A percentile compares a stretch with the other conserved stretches of the same genome.
Evolutionary conservation across 495 filamentous ascomycete genomes (phyloP).

Genomic region (Daldinia decipiens): DNA sequence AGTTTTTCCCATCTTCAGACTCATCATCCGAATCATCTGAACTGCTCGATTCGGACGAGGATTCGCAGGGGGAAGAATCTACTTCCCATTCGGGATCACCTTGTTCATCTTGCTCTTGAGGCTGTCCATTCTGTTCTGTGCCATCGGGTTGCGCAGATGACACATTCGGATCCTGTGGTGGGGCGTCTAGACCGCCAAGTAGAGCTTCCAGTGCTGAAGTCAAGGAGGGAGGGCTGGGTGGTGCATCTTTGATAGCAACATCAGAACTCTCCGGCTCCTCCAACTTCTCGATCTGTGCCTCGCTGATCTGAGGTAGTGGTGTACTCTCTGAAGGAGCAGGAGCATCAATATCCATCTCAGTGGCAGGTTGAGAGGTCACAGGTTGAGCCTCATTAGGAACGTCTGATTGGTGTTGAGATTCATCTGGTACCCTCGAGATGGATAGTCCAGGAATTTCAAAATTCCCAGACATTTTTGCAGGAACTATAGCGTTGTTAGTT

Average conservation of each 20-base stretch:
- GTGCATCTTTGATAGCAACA: conserved; percentile 28
- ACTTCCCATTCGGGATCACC: conserved; percentile 63
- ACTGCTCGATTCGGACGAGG: conserved; percentile 61
- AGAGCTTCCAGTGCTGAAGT: conserved; percentile 60
- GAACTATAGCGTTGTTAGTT: conserved; percentile 1
- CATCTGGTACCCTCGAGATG: conserved; percentile 13
- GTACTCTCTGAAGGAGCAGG: not conserved
- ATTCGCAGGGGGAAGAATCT: conserved; percentile 70
- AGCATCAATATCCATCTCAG: conserved; percentile 31
- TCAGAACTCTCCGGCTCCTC: conserved; percentile 18
- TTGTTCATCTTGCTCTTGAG: conserved; percentile 30
- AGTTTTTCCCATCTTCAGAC: conserved; percentile 74
- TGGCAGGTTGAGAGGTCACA: conserved; percentile 24
- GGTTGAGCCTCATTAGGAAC: conserved; percentile 18
- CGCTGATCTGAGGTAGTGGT: not conserved
- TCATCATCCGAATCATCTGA: conserved; percentile 69
- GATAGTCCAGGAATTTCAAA: conserved; percentile 56
- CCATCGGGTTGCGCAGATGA: conserved; percentile 20
- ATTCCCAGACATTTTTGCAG: conserved; percentile 56
- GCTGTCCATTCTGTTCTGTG: conserved; percentile 23
- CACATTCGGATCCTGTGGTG: conserved; percentile 15
- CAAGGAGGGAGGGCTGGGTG: conserved; percentile 49
- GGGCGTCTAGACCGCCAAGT: conserved; percentile 52
- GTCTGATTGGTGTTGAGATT: conserved; percentile 5
- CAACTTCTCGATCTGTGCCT: not conserved